phyloP scores from a whole-genome alignment of 1,284 basidiomycete species.

The Tetrapyrgos nigripes region DNA sequence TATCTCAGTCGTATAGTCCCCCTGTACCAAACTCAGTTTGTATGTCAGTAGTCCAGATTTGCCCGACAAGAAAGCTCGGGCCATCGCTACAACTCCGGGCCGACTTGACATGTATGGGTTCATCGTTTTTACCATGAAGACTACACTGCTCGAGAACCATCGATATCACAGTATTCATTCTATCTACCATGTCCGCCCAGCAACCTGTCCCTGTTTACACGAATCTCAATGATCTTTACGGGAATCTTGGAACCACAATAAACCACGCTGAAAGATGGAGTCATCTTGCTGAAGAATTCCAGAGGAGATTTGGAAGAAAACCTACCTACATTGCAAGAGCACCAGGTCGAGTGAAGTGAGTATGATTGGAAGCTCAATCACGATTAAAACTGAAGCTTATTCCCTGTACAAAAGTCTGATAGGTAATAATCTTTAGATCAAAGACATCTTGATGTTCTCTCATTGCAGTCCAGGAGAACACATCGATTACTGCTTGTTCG shows the following conservation, averaged over 20 bases:
- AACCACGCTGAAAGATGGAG: conserved; percentile 73
- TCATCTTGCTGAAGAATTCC: conserved; percentile 67
- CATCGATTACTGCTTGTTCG: conserved; percentile 85
- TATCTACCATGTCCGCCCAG: conserved; percentile 56
- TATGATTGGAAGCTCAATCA: conserved; percentile 14
- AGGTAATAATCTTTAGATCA: conserved; percentile 28
- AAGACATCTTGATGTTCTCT: not conserved
- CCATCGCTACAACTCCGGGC: not conserved
- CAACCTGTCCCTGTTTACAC: conserved; percentile 71
- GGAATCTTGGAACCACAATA: conserved; percentile 59
- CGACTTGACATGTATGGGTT: conserved; percentile 4
- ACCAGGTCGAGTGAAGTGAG: conserved; percentile 85
- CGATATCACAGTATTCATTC: not conserved
- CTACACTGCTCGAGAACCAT: not conserved
- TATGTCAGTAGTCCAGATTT: no score
- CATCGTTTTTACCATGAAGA: conserved; percentile 3
- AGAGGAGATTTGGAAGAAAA: conserved; percentile 65
- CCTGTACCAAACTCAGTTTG: no score
- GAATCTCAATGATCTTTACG: conserved; percentile 65
- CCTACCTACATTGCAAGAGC: conserved; percentile 80
- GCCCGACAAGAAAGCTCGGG: no score
- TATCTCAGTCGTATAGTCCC: no score
- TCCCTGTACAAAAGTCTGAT: no score
- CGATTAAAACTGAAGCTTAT: no score
- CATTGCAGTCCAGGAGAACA: conserved; percentile 70